Evolutionary conservation across 306 rosid species (phyloP).

Genomic region (Cicer bijugum): DNA sequence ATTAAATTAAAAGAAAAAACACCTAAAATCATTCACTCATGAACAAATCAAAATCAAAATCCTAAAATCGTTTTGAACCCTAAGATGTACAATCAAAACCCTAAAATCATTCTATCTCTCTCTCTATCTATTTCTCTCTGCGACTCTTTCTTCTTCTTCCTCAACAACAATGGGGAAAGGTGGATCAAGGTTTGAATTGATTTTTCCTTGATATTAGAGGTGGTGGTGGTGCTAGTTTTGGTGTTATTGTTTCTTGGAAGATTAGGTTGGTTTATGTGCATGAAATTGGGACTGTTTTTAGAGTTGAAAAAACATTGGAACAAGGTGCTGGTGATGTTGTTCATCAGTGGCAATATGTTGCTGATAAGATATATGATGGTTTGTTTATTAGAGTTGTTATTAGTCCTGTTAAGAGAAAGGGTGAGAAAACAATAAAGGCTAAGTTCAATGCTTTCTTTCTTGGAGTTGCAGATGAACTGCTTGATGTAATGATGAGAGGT

Average conservation of each 20-base stretch:
- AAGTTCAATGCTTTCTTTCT: conserved; percentile 69
- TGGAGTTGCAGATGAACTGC: conserved; percentile 53
- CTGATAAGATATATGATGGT: conserved; percentile 52
- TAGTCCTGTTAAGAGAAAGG: conserved; percentile 55
- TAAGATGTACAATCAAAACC: too few species aligned
- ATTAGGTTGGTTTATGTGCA: too few species aligned
- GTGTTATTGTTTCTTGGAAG: conserved; percentile 71
- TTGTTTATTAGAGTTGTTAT: conserved; percentile 67
- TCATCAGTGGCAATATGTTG: conserved; percentile 66
- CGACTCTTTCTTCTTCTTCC: too few species aligned
- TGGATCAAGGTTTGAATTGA: too few species aligned
- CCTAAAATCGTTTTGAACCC: too few species aligned
- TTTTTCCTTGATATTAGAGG: too few species aligned
- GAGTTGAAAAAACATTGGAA: conserved; percentile 67
- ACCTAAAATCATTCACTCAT: too few species aligned
- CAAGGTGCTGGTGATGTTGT: conserved; percentile 64
- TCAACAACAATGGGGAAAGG: too few species aligned
- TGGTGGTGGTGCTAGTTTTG: conserved; percentile 86
- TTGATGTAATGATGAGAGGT: conserved; percentile 50
- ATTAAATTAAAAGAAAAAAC: too few species aligned
- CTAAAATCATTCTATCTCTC: too few species aligned
- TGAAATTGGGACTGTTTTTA: conserved; percentile 63
- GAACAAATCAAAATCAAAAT: too few species aligned
- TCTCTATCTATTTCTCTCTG: too few species aligned
- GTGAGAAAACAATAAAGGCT: conserved; percentile 53